Conservation (phyloP, 2,329 filamentous ascomycete species). For the Graphium sp. region DNA sequence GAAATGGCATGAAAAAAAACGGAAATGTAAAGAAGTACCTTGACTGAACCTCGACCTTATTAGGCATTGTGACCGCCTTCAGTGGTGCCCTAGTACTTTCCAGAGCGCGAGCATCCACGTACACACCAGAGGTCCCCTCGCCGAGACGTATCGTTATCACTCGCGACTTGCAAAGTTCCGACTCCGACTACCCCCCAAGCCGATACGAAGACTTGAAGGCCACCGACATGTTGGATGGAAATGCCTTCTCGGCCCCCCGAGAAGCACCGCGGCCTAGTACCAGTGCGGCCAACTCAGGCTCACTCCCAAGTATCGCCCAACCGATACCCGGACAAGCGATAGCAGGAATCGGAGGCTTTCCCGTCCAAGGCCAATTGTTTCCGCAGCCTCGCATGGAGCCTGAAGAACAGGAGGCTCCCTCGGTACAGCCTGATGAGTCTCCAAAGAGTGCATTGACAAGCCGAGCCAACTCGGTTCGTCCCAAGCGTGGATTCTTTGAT, state of each 20-base stretch:
- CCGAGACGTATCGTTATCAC: constrained; percentile 14
- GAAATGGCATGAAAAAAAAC: too few relatives aligned
- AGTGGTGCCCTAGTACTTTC: constrained; percentile 15
- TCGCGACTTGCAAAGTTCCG: constrained; percentile 11
- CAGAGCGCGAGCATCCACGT: constrained; percentile 12
- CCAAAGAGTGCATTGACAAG: too few relatives aligned
- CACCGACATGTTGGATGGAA: constrained; percentile 17
- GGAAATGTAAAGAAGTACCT: too few relatives aligned
- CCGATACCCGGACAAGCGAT: constrained; percentile 17
- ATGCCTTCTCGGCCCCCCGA: constrained; percentile 14
- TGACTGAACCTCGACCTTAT: constrained; percentile 3
- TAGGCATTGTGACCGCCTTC: constrained; percentile 19
- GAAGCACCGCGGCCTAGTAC: constrained; percentile 10
- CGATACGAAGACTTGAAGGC: constrained; percentile 32
- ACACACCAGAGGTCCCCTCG: constrained; percentile 20
- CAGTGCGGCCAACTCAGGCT: constrained; percentile 9
- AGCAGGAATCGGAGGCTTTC: constrained; percentile 18
- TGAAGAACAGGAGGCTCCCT: constrained; percentile 9
- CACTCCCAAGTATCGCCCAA: constrained; percentile 19
- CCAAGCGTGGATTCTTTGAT: constrained; percentile 7
- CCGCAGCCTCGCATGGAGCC: constrained; percentile 19
- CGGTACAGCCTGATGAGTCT: constrained; percentile 6
- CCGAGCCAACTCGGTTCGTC: constrained; percentile 6
- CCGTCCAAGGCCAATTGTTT: constrained; percentile 22
- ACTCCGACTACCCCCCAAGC: constrained; percentile 24